Percentiles rank a stretch among this genome's conserved stretches.
Evolutionary conservation across 768 basidiomycete species (phyloP).

Genomic region (Mrakia gelida): DNA sequence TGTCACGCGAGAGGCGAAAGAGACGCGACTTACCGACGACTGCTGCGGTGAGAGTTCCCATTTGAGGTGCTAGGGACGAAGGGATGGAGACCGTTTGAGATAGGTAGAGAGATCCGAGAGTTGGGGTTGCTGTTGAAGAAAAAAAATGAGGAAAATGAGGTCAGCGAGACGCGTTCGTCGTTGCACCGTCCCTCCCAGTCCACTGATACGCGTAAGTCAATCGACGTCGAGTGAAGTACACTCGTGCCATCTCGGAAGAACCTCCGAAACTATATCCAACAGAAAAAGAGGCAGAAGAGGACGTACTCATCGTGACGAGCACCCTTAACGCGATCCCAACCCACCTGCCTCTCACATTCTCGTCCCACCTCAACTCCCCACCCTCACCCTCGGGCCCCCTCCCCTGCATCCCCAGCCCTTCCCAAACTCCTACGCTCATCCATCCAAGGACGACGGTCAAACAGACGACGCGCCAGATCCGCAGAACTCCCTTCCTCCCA

Average conservation of each 20-base stretch:
- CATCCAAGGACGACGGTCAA: not conserved
- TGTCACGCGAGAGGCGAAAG: not conserved
- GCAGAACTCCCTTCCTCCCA: not conserved
- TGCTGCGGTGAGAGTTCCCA: slow-evolving; percentile 18
- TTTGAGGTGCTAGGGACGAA: not conserved
- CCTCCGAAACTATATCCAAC: not conserved
- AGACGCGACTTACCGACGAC: slow-evolving; percentile 13
- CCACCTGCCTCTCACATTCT: not conserved
- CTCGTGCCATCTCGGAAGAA: no score
- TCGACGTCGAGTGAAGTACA: no score
- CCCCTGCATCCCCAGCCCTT: slow-evolving; percentile 15
- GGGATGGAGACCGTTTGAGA: slow-evolving; percentile 21
- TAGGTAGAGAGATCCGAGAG: slow-evolving; percentile 29
- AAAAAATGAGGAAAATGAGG: not conserved
- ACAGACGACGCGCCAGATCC: not conserved
- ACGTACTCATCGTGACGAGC: slow-evolving; percentile 29
- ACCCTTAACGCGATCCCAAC: slow-evolving; percentile 17
- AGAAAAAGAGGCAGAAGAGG: not conserved
- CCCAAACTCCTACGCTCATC: slow-evolving; percentile 13
- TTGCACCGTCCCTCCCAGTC: not conserved
- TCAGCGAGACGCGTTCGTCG: not conserved
- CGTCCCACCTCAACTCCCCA: not conserved
- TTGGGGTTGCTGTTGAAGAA: slow-evolving; percentile 20
- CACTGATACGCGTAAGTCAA: not conserved
- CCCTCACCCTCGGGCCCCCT: not conserved